Evolutionary conservation across 345 rosid species (phyloP), one percentile per base, ranked within the genome.

Genomic region (Trapa bicornis): DNA sequence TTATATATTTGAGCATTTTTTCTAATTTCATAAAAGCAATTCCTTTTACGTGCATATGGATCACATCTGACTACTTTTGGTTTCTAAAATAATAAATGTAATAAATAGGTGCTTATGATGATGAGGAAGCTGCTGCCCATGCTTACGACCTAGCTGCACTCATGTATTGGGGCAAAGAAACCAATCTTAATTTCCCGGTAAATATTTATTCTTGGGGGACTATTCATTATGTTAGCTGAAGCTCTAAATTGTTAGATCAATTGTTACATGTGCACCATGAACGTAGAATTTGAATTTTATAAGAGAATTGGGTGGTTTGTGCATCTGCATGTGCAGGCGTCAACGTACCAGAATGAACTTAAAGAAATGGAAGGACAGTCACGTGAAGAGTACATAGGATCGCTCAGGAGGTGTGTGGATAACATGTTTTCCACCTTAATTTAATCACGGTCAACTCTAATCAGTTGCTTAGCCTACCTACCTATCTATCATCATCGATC

Each of bases 141-240:
- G 95, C 97, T 32, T 90, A 90, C 73, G 97, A 93, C 82, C 79
- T 93, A 68, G 97, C 99, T 16, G 99, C 97, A 69, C 79, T 94
- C 68, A 94, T 88, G 63, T 94, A 88, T 48, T 94, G 99, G 99
- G 97, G 99, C 35, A 82, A 37, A 17, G 91, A 91, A 9, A 91
- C 96, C 45, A 87, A 86, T 68, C 92, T 94, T 68, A 94, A 94
- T 75, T 88, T 88, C 73, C 91, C 99, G 61, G 99, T 94, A 82
- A 56, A 67, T 3, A 41, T 41, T 4, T 8, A 2, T 41, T 41
- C 7, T 22, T 22, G 29, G 29, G 29, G 29, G 29, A 22, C 29
- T 22, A 22, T 22, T 22, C 29, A 22, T 22, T 22, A 22, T 22
- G 29, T 22, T 22, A 22, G 29, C 29, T 22, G 29, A 22, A 22